Base-by-base conservation (phyloP, 2,329 filamentous ascomycete genomes). In the Xylaria hypoxylon region DNA sequence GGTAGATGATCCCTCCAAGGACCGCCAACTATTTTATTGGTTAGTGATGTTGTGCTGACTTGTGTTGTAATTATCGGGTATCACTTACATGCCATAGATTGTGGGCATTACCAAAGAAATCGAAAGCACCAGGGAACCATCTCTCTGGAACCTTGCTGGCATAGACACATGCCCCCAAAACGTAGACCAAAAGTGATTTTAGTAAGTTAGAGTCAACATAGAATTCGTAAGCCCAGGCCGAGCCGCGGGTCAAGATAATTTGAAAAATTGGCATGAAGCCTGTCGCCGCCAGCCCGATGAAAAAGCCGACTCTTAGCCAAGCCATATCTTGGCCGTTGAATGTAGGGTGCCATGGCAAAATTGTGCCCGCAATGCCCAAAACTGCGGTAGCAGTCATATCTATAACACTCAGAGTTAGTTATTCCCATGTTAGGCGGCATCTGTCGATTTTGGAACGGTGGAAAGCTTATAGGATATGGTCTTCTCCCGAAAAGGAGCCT, bases 1-100 rank as follows among this genome's bases (percentile, higher is more conserved):
- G 96, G 78, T 97, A 98, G n/a, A 98, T 80, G 64, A 99, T 99
- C 11, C 96, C 96, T 17, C 94, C 93, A 31, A 99, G 83, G 11
- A 99, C 96, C 7, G 96, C 96, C 38, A 97, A 81, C 79, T 99
- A 93, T 93, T 93, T 97, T 65, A 96, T 88, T 78, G 96, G 97
- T 82, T 97, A 96, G 80, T 91, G 94, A 48, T 91, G 92, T 56
- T 93, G 92, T 56, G 93, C 93, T 35, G 94, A 84, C 77, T 96
- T 96, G 79, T 96, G 93, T 74, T 97, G 33, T 96, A 77, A 90
- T 87, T 59, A 93, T 93, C 17, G 5, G 26, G 11, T 0, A 93
- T 94, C 73, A 91, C 91, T 74, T 62, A 78, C 74, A 63, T 99
- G 96, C 96, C 96, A 99, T 65, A 99, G 89, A 79, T 99, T 99